Evolutionary conservation across 1,139 yeast genomes (phyloP), one percentile per base, ranked within the genome.

Genomic region (Hyphopichia burtonii): DNA sequence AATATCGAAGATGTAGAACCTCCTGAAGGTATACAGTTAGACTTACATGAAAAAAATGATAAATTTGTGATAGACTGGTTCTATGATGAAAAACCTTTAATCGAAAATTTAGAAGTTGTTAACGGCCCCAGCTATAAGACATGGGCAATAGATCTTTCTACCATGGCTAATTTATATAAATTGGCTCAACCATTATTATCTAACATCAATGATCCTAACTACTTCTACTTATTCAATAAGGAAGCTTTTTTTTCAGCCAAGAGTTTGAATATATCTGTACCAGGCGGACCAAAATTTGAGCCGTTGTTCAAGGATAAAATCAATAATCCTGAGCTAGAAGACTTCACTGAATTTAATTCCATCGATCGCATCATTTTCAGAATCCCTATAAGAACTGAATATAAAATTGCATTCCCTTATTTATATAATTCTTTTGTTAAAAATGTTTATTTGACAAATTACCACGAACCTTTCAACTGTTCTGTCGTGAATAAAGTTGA

Each of bases 201-300:
- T 8, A 83, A 81, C 43, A 54, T 67, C 2, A 63, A 67, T 10
- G 85, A 82, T 54, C 70, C 77, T 17, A 83, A 84, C 54, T 78
- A 78, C 50, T 75, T 65, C 49, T 85, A 86, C 54, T 64, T 89
- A 33, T 93, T 90, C 59, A 90, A 90, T 52, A 81, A 78, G 45
- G 75, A 83, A 43, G 74, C 96, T 0, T 86, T 93, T 49, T 80
- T 85, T 58, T 90, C 97, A 0, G 96, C 98, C 1, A 93, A 93
- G 55, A 93, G 96, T 7, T 71, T 94, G 45, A 90, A 90, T 55
- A 75, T 83, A 41, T 84, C 96, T 1, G 72, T 93, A 33, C 97
- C 97, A 0, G 96, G 96, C 3, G 99, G 99, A 0, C 99, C 99
- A 4, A 88, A 85, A 56, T 93, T 91, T 61, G 98, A 91, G 62